phyloP scores from a whole-genome alignment of 1,139 yeast species.

The Suzukiozyma palmioleophila region DNA sequence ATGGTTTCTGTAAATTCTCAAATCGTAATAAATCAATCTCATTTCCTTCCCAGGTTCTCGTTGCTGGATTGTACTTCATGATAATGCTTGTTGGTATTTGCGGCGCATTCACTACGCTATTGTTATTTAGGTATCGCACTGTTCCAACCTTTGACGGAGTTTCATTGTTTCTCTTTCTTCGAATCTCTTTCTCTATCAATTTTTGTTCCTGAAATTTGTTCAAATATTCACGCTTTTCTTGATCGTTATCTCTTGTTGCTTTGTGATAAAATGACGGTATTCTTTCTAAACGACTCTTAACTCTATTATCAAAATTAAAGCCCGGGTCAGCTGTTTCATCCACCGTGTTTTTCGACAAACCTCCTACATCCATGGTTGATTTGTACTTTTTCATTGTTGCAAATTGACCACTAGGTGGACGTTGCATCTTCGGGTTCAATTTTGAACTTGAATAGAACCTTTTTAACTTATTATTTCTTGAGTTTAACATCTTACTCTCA shows the following conservation, averaged over 20 bases:
- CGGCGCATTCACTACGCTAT: constrained; percentile 10
- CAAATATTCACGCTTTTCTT: constrained; percentile 22
- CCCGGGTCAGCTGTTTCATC: constrained; percentile 14
- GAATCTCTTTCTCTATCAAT: constrained; percentile 4
- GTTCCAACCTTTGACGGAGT: constrained; percentile 24
- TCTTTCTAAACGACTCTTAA: constrained; percentile 36
- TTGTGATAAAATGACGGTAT: constrained; percentile 39
- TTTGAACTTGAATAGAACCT: constrained; percentile 3
- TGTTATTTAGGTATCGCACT: constrained; percentile 25
- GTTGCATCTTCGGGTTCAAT: not conserved
- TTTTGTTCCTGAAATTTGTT: constrained; percentile 22
- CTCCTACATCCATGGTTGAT: constrained; percentile 27
- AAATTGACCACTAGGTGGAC: constrained; percentile 8
- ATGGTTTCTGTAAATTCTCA: constrained; percentile 32
- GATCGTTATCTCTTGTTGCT: constrained; percentile 12
- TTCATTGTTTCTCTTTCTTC: constrained; percentile 9
- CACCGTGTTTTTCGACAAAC: constrained; percentile 6
- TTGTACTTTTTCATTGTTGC: constrained; percentile 22
- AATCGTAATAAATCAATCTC: constrained; percentile 52
- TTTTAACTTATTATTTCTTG: not conserved
- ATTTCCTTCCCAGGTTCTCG: constrained; percentile 66
- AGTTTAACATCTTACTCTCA: constrained; percentile 7
- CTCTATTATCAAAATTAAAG: constrained; percentile 30
- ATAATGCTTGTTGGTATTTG: constrained; percentile 19
- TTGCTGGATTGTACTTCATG: constrained; percentile 54